Conservation (phyloP, 2,329 filamentous ascomycete genomes). For the Stagonosporopsis rhizophila region DNA sequence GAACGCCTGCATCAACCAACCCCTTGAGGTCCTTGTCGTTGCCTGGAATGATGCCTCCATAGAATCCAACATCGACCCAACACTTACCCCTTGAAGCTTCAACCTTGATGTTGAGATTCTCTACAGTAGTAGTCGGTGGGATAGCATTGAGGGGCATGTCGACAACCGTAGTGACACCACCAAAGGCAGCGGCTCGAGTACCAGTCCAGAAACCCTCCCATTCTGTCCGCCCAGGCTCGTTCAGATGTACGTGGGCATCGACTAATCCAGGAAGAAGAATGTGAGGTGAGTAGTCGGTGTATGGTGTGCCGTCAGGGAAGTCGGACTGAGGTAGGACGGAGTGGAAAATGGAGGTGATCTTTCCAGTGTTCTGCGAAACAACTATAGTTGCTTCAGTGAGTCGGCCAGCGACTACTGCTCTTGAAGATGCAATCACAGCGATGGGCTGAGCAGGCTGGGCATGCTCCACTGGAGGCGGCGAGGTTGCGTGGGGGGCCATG, state of each 20-base stretch:
- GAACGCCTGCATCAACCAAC: conserved; percentile 82
- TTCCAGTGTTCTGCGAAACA: conserved; percentile 79
- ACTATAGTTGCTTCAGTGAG: conserved; percentile 84
- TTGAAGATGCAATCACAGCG: conserved; percentile 81
- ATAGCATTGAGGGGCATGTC: conserved; percentile 99
- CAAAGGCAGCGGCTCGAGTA: conserved; percentile 90
- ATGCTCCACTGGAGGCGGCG: conserved; percentile 38
- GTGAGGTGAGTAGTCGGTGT: conserved; percentile 83
- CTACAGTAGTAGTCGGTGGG: conserved; percentile 89
- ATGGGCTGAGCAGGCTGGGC: conserved; percentile 55
- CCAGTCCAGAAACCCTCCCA: conserved; percentile 99
- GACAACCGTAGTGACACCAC: conserved; percentile 93
- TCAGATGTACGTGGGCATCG: conserved; percentile 96
- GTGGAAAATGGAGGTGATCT: conserved; percentile 78
- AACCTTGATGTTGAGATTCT: conserved; percentile 83
- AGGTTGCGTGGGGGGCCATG: conserved; percentile 51
- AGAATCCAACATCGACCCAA: conserved; percentile 99
- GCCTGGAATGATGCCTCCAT: conserved; percentile 91
- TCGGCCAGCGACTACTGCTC: conserved; percentile 78
- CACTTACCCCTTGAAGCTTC: conserved; percentile 84
- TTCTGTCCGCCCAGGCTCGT: conserved; percentile 94
- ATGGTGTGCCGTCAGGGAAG: conserved; percentile 76
- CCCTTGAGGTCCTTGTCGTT: conserved; percentile 81
- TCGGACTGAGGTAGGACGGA: conserved; percentile 75
- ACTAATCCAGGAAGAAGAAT: conserved; percentile 90